These are phyloP conservation scores for Pestalotiopsis sp. DNA, from an alignment of 2,329 filamentous ascomycete species.

Conservation along the genomic window DNA sequence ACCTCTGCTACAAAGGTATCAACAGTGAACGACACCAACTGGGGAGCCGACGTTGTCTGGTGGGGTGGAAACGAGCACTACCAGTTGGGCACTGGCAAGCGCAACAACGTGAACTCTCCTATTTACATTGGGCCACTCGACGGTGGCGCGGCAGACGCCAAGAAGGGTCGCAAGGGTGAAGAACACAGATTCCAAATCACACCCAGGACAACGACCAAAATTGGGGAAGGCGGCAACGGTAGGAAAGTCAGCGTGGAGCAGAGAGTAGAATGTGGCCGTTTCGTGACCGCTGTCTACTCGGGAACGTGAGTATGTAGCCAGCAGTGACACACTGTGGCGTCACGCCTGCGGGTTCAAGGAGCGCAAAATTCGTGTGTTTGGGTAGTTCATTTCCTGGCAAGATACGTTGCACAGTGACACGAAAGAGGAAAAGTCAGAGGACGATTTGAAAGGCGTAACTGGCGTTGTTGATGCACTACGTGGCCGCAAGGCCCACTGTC, in stretches of 20 bases:
- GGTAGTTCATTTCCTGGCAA: background rate
- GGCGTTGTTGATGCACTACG: background rate
- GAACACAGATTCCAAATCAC: slow-evolving; percentile 79
- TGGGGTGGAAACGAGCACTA: slow-evolving; percentile 96
- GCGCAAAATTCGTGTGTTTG: background rate
- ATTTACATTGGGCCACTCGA: slow-evolving; percentile 79
- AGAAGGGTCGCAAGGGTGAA: slow-evolving; percentile 60
- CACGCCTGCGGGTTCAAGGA: background rate
- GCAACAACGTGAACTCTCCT: slow-evolving; percentile 76
- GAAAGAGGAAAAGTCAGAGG: background rate
- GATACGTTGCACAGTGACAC: background rate
- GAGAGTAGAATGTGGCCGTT: slow-evolving; percentile 81
- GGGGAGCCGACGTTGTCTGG: slow-evolving; percentile 84
- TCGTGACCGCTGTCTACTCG: slow-evolving; percentile 82
- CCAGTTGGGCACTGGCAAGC: slow-evolving; percentile 88
- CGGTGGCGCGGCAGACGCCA: slow-evolving; percentile 53
- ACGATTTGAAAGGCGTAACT: background rate
- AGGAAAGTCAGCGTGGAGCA: slow-evolving; percentile 79
- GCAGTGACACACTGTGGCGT: background rate
- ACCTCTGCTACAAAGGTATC: slow-evolving; percentile 41
- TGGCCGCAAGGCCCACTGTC: background rate
- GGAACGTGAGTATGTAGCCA: slow-evolving; percentile 23
- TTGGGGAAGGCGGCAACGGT: slow-evolving; percentile 60
- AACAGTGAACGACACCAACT: slow-evolving; percentile 74
- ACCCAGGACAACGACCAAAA: slow-evolving; percentile 67